Base-by-base conservation (phyloP, 768 basidiomycete genomes). In the Phaeotremella fagi region DNA sequence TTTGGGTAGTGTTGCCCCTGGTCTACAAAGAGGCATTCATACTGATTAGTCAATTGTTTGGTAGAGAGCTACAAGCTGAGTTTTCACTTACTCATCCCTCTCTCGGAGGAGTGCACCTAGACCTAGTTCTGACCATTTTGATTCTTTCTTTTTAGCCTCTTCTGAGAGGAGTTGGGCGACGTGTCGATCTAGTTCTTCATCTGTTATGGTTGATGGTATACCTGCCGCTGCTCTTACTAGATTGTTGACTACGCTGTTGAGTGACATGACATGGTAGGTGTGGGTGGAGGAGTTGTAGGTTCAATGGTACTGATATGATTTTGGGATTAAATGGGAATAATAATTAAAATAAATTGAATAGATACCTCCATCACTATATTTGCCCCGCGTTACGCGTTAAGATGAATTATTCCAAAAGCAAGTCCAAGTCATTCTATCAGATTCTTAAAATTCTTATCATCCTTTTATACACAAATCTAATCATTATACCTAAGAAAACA, bases 81-180 rank as follows among this genome's bases (percentile, higher is more conserved):
- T 12, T 24, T 12, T 18, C 2, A 64, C 68, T 59, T 48, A 66
- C 65, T 60, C 56, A 35, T 57, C 65, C 29, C 52, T 50, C 5
- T 48, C 57, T 16, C 50, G 44, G 27, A 90, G 79, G 67, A 89
- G 89, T 1, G 88, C 90, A 7, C 82, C 77, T 44, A 94, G 80
- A 1, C 91, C 91, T 24, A 85, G 79, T 66, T 85, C 82, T 48
- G 59, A 61, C 71, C 90, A 97, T 52, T 77, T 80, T 64, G 86
- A 83, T 28, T 90, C 90, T 75, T 90, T 88, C 79, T 85, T 84
- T 77, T 88, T 90, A 1, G 95, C 94, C 74, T 98, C 95, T 60
- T 82, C 84, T 35, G 97, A 82, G 47, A 99, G 85, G 52, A 98
- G 81, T 47, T 90, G 87, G 1, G 90, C 90, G 25, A 99, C 89